Evolutionary conservation across 2,329 filamentous ascomycete genomes (phyloP).

Genomic region (Blumeria graminis): DNA sequence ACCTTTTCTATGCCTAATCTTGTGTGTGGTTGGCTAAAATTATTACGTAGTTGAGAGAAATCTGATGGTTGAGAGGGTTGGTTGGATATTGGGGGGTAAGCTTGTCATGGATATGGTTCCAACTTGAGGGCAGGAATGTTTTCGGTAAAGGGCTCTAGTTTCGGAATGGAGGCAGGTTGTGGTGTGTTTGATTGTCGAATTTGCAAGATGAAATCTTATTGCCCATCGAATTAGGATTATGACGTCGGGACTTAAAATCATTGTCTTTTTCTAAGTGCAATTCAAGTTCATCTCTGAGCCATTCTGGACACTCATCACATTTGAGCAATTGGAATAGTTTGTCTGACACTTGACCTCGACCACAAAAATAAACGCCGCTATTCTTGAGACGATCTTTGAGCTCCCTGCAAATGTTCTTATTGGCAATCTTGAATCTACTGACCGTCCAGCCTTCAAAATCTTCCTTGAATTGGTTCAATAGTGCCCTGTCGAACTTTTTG

Average conservation of each 20-base stretch:
- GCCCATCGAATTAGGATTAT: neutral
- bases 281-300: neutral
- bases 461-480: neutral
- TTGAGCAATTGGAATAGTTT: neutral
- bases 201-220: neutral
- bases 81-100: too few species aligned
- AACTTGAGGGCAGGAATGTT: neutral
- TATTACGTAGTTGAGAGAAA: too few species aligned
- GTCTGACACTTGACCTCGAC: neutral
- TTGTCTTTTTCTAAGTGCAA: neutral
- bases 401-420: neutral
- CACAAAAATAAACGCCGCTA: neutral
- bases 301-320: neutral
- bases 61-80: too few species aligned
- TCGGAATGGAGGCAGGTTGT: neutral
- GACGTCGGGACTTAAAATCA: neutral
- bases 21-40: too few species aligned
- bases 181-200: neutral
- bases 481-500: neutral
- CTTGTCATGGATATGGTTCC: neutral
- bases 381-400: neutral
- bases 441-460: neutral
- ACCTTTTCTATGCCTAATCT: neutral
- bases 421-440: neutral
- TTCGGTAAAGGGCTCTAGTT: neutral